phyloP scores from a whole-genome alignment of 108 stramenopile species.

The Pseudonitzschia multiseries region DNA sequence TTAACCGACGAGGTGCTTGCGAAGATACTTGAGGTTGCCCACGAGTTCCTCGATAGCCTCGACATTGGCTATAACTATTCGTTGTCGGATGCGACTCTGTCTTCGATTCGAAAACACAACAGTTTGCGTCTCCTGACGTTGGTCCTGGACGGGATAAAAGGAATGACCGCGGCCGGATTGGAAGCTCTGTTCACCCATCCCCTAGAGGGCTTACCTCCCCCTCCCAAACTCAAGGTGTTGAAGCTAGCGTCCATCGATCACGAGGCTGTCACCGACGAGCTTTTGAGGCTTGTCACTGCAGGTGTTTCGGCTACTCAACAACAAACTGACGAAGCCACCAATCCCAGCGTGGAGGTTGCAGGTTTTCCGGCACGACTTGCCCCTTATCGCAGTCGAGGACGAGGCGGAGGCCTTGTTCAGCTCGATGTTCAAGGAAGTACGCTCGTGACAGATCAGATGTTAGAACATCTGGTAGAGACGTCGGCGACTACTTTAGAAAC shows the following conservation, averaged over 20 bases:
- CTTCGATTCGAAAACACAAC: constrained; percentile 63
- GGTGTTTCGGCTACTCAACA: constrained; percentile 30
- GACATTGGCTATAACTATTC: constrained; percentile 61
- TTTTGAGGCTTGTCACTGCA: constrained; percentile 53
- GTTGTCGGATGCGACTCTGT: constrained; percentile 67
- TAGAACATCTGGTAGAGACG: constrained; percentile 67
- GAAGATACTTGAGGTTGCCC: constrained; percentile 38
- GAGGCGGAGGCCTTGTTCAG: constrained; percentile 27
- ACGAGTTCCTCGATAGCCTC: constrained; percentile 54
- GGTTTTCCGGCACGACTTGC: constrained; percentile 11
- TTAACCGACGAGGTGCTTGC: constrained; percentile 54
- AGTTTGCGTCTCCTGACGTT: constrained; percentile 47
- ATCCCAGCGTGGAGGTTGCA: background rate
- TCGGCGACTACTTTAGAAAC: constrained; percentile 56
- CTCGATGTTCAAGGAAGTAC: constrained; percentile 49
- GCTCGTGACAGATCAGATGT: constrained; percentile 44
- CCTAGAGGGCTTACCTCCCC: constrained; percentile 58
- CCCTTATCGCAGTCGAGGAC: constrained; percentile 7
- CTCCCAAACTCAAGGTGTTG: constrained; percentile 64
- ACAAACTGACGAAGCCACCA: background rate
- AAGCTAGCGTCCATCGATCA: constrained; percentile 55
- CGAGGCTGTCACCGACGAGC: constrained; percentile 70
- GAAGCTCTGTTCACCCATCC: constrained; percentile 67
- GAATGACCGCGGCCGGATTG: constrained; percentile 64
- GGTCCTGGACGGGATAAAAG: constrained; percentile 52